Evolutionary conservation across 495 filamentous ascomycete species (phyloP), one percentile per base, ranked within the genome.

Genomic region (Annulohypoxylon maeteangense): DNA sequence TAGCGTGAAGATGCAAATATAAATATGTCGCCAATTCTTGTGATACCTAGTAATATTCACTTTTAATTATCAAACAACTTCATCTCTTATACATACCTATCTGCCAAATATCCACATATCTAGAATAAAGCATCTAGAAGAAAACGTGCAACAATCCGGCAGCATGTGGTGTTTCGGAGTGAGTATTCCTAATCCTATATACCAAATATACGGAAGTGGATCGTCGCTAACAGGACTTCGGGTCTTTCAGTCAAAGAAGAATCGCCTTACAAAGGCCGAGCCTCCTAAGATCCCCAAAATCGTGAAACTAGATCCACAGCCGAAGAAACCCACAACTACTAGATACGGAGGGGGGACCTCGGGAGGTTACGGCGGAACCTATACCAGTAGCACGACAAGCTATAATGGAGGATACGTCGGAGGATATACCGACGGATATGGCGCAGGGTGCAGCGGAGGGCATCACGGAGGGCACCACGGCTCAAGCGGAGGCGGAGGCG

Each of bases 131-230:
- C 11, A 48, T 23, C 45, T 8, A 7, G 23, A 18, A 48, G 4
- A 22, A 47, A 3, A 14, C 44, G 22, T 14, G 16, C 20, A 47
- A 23, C 16, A 47, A 2, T 47, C 44, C 5, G 44, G 1, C 16
- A 47, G 8, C 44, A 48, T 48, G 45, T 48, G 45, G 50, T 54
- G 50, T 20, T 54, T 54, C 27, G 50, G 50, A 7, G 50, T 54
- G n/a, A 54, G 50, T 16, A 54, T 54, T 32, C 12, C 27, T 10
- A 4, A 3, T 14, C 27, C 20, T 3, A 53, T 3, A 16, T 5
- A 53, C 2, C 7, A 7, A 32, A 54, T 3, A 0, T 12, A 16
- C 50, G 10, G 7, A 34, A 3, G 18, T 7, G 7, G 8, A 18
- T 32, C n/a, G 29, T 34, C 29, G 10, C 50, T 54, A 20, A 54